Conservation (phyloP, 176 grass and related monocot genomes). For the Coix lacrymajobi region DNA sequence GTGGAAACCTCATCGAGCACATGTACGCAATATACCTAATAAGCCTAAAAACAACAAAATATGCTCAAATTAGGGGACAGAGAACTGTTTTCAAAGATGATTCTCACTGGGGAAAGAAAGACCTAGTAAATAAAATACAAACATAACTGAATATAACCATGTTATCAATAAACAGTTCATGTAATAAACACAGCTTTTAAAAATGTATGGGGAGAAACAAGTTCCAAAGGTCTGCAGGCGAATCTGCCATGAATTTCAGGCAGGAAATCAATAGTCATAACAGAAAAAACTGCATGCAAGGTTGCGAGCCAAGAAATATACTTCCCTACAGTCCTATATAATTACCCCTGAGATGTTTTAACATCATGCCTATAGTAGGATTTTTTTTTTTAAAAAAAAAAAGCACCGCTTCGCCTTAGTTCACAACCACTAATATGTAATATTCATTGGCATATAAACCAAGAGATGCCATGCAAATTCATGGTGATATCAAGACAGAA, state of each 20-base stretch:
- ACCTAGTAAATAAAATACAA: slow-evolving; percentile 4
- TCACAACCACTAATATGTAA: background rate
- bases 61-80: background rate
- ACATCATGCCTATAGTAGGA: background rate
- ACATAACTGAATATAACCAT: background rate
- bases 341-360: background rate
- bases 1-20: background rate
- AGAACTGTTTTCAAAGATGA: background rate
- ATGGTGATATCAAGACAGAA: background rate
- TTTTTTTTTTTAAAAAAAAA: background rate
- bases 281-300: slow-evolving; percentile 11
- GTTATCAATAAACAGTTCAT: background rate
- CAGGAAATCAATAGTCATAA: background rate
- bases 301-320: background rate
- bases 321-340: background rate
- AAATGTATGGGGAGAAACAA: background rate
- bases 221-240: background rate
- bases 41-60: background rate
- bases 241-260: background rate
- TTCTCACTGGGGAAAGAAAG: background rate
- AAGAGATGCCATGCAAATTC: background rate
- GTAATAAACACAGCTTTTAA: background rate
- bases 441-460: background rate
- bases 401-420: background rate
- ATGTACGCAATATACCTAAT: background rate